phyloP scores from a whole-genome alignment of 768 basidiomycete genomes.

The Amanita inopinata region DNA sequence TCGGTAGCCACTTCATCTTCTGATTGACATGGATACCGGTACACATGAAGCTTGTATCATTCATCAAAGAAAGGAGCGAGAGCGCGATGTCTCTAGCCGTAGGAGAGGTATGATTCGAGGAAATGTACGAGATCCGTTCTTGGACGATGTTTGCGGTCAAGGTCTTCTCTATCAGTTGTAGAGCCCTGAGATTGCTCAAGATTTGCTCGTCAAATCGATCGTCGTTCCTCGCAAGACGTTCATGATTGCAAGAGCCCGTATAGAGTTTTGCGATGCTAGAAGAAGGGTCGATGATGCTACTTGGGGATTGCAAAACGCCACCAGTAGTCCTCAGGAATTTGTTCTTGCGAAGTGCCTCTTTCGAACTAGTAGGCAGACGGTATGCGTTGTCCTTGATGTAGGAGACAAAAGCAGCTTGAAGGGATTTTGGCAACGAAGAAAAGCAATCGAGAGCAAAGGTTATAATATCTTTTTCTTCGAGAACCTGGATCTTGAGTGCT shows the following conservation, averaged over 20 bases:
- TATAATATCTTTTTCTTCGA: slow-evolving; percentile 19
- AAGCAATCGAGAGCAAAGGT: slow-evolving; percentile 21
- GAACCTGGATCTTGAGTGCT: slow-evolving; percentile 9
- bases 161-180: slow-evolving; percentile 19
- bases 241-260: neutral
- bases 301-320: slow-evolving; percentile 16
- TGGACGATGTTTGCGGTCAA: slow-evolving; percentile 22
- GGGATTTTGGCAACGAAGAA: slow-evolving; percentile 16
- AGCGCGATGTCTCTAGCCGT: slow-evolving; percentile 12
- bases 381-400: slow-evolving; percentile 17
- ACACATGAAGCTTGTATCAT: slow-evolving; percentile 4
- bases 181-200: slow-evolving; percentile 12
- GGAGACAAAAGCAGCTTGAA: slow-evolving; percentile 19
- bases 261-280: slow-evolving; percentile 13
- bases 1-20: slow-evolving; percentile 28
- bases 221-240: neutral
- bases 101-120: slow-evolving; percentile 11
- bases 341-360: slow-evolving; percentile 16
- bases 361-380: slow-evolving; percentile 18
- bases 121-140: slow-evolving; percentile 28
- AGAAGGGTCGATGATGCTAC: slow-evolving; percentile 15
- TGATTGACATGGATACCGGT: neutral
- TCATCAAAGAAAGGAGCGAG: slow-evolving; percentile 17
- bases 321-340: slow-evolving; percentile 20
- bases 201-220: neutral